These are phyloP conservation scores for Eutrema yunnanense DNA, from an alignment of 345 rosid genomes.

Conservation along the genomic window DNA sequence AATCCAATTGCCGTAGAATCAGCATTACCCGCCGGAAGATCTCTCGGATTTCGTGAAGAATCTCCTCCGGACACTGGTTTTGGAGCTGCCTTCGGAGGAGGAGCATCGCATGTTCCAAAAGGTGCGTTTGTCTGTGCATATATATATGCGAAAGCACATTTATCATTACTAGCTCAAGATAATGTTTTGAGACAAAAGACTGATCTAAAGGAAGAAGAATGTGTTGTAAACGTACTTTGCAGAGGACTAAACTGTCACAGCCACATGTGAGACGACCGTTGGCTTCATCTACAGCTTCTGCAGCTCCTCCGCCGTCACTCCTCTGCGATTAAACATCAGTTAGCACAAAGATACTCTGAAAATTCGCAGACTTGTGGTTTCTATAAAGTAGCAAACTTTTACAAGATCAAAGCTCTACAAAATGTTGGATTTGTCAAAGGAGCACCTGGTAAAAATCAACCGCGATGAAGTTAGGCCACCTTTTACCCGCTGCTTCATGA, in stretches of 20 bases:
- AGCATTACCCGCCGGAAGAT: constrained; percentile 26
- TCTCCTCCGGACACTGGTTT: constrained; percentile 50
- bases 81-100: constrained; percentile 66
- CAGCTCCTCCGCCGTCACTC: constrained; percentile 88
- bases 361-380: background rate
- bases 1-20: constrained; percentile 30
- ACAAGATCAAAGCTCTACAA: background rate
- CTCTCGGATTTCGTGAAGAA: background rate
- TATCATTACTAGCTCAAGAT: background rate
- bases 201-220: background rate
- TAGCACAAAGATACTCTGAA: background rate
- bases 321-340: constrained; percentile 38
- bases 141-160: background rate
- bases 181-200: background rate
- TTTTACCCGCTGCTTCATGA: constrained; percentile 59
- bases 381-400: no score
- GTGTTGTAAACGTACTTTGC: constrained; percentile 51
- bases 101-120: constrained; percentile 72
- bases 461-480: constrained; percentile 99
- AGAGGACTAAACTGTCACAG: constrained; percentile 62
- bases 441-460: constrained; percentile 88
- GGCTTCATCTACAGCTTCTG: constrained; percentile 75
- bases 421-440: background rate
- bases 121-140: constrained; percentile 59
- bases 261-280: constrained; percentile 96